Evolutionary conservation across 441 rosid species (phyloP).

Genomic region (Jatropha multifida): DNA sequence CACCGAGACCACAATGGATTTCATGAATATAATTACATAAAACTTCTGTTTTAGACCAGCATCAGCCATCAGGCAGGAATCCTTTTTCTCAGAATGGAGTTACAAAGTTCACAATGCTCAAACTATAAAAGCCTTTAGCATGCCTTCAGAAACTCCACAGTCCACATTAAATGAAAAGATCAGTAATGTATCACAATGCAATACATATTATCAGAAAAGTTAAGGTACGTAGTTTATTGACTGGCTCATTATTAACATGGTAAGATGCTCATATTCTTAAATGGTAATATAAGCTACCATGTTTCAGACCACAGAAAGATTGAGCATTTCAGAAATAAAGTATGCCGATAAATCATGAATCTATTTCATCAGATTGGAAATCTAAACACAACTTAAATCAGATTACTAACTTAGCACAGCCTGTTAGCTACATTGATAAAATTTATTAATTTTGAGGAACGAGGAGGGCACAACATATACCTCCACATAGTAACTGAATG

Average conservation of each 20-base stretch:
- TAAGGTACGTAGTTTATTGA: not conserved
- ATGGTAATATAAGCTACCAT: not conserved
- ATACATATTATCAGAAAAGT: not conserved
- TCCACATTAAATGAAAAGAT: not conserved
- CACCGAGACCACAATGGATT: not conserved
- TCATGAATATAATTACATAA: not conserved
- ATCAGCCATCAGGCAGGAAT: not conserved
- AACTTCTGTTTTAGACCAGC: not conserved
- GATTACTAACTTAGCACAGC: not conserved
- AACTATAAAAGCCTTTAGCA: not conserved
- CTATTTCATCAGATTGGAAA: not conserved
- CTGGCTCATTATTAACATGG: too few species aligned
- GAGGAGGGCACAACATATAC: constrained; percentile 30
- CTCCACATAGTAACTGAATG: constrained; percentile 91
- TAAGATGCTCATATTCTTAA: not conserved
- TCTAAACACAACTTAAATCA: not conserved
- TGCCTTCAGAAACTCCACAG: not conserved
- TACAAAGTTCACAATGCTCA: not conserved
- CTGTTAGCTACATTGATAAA: not conserved
- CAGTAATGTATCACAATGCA: not conserved
- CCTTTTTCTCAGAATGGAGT: not conserved
- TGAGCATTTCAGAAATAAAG: not conserved
- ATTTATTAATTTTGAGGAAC: not conserved
- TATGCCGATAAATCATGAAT: not conserved
- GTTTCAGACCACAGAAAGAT: not conserved